Percentiles rank a stretch among this genome's conserved stretches.
Evolutionary conservation across 2,329 filamentous ascomycete genomes (phyloP).

Genomic region (Ilyonectria destructans): DNA sequence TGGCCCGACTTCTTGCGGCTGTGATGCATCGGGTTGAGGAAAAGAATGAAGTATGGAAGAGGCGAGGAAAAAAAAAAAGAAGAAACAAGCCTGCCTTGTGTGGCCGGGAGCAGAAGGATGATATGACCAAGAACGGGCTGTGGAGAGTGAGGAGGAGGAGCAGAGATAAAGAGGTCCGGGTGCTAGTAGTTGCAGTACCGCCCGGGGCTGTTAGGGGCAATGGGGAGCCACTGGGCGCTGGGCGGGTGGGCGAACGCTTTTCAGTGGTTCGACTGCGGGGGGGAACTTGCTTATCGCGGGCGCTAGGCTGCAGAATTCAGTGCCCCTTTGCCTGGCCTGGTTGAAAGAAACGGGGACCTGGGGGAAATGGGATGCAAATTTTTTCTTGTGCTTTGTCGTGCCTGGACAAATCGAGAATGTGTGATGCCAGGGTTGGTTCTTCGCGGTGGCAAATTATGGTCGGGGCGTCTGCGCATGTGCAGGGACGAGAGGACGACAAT

Average conservation of each 20-base stretch:
- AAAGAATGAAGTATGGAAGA: conserved; percentile 17
- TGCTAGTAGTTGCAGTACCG: conserved; percentile 31
- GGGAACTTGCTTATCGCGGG: conserved; percentile 41
- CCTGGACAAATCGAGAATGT: conserved; percentile 47
- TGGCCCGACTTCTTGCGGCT: conserved; percentile 72
- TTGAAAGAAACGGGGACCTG: conserved; percentile 33
- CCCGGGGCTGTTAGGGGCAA: conserved; percentile 40
- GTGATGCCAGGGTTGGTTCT: conserved; percentile 47
- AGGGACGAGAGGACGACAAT: conserved; percentile 49
- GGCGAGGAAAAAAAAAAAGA: conserved; percentile 22
- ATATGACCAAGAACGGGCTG: conserved; percentile 36
- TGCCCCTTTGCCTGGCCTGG: conserved; percentile 45
- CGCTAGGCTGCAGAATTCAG: conserved; percentile 43
- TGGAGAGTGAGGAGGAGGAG: conserved; percentile 30
- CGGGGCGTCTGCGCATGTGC: conserved; percentile 47
- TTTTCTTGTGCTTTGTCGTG: conserved; percentile 45
- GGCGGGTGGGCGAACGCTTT: conserved; percentile 36
- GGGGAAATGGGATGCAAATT: conserved; percentile 33
- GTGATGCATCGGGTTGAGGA: conserved; percentile 66
- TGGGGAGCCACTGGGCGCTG: conserved; percentile 29
- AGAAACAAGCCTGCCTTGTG: conserved; percentile 34
- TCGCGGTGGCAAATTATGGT: conserved; percentile 49
- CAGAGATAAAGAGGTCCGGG: conserved; percentile 35
- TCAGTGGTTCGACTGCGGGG: conserved; percentile 50
- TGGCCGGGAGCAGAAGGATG: conserved; percentile 41